phyloP scores from a whole-genome alignment of 306 rosid species.

The Cicer cuneatum region DNA sequence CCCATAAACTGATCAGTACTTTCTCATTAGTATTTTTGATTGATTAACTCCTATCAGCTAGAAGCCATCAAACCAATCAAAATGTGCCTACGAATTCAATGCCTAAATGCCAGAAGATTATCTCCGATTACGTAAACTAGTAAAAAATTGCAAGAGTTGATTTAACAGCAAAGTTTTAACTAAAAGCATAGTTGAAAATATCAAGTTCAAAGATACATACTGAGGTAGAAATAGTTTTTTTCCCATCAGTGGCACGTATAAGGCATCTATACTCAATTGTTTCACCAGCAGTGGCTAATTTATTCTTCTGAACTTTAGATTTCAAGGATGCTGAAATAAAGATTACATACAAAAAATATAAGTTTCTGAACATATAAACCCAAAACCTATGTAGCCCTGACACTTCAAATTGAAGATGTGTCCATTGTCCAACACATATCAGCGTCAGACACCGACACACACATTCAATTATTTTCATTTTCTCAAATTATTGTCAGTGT shows the following conservation, averaged over 20 bases:
- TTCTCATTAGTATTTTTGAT: not conserved
- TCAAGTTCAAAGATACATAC: slow-evolving; percentile 52
- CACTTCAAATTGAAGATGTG: too few relatives aligned
- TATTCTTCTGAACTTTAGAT: slow-evolving; percentile 76
- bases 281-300: slow-evolving; percentile 68
- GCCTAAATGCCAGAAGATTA: slow-evolving; percentile 18
- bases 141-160: slow-evolving; percentile 4
- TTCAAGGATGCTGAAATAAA: slow-evolving; percentile 71
- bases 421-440: too few relatives aligned
- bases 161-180: not conserved
- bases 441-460: too few relatives aligned
- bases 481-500: too few relatives aligned
- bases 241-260: slow-evolving; percentile 92
- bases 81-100: not conserved
- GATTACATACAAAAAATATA: slow-evolving; percentile 19
- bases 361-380: slow-evolving; percentile 31
- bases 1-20: not conserved
- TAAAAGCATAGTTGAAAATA: not conserved
- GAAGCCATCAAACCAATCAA: not conserved
- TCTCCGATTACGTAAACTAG: not conserved
- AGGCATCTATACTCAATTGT: slow-evolving; percentile 82
- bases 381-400: not conserved
- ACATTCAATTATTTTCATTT: too few relatives aligned
- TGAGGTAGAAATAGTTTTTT: slow-evolving; percentile 85
- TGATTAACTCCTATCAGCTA: not conserved